Percentiles rank a stretch among this genome's conserved stretches.
Conservation (phyloP, 768 basidiomycete genomes). For the Filobasidium floriforme region DNA sequence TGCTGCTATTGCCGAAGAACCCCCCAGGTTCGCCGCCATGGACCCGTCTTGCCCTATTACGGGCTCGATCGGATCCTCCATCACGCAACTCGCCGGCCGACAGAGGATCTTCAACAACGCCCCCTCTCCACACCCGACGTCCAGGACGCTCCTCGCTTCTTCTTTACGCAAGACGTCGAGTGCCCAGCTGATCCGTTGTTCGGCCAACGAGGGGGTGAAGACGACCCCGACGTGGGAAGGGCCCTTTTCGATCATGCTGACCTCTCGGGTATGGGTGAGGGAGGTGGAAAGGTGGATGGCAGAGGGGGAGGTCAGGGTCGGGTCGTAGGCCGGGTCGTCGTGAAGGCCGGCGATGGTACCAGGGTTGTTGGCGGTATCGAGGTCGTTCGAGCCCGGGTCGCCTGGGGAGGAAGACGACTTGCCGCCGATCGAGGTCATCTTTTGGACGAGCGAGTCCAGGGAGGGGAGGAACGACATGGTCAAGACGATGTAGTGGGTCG, state of each 20-base stretch:
- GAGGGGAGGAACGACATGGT: constrained; percentile 6
- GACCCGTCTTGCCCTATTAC: neutral
- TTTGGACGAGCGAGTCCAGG: neutral
- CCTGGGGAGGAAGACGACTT: neutral
- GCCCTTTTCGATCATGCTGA: constrained; percentile 40
- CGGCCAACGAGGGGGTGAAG: constrained; percentile 35
- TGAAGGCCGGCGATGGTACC: neutral
- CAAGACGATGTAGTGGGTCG: too few species aligned
- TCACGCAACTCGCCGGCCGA: constrained; percentile 35
- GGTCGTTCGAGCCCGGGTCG: neutral
- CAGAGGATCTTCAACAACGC: constrained; percentile 39
- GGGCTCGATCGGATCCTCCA: constrained; percentile 32
- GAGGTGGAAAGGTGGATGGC: constrained; percentile 15
- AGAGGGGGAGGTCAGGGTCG: constrained; percentile 18
- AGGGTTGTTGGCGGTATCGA: neutral
- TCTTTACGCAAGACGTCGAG: constrained; percentile 38
- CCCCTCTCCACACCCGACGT: constrained; percentile 45
- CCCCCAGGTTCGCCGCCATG: constrained; percentile 20
- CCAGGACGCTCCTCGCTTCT: constrained; percentile 39
- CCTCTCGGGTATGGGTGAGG: constrained; percentile 25
- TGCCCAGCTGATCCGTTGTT: constrained; percentile 42
- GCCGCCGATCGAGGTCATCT: neutral
- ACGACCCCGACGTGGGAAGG: constrained; percentile 39
- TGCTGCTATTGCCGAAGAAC: neutral
- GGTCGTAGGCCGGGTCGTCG: constrained; percentile 24